Percentiles rank a stretch among this genome's conserved stretches.
Conservation (phyloP, 2,329 filamentous ascomycete species). For the Sclerotinia minor region DNA sequence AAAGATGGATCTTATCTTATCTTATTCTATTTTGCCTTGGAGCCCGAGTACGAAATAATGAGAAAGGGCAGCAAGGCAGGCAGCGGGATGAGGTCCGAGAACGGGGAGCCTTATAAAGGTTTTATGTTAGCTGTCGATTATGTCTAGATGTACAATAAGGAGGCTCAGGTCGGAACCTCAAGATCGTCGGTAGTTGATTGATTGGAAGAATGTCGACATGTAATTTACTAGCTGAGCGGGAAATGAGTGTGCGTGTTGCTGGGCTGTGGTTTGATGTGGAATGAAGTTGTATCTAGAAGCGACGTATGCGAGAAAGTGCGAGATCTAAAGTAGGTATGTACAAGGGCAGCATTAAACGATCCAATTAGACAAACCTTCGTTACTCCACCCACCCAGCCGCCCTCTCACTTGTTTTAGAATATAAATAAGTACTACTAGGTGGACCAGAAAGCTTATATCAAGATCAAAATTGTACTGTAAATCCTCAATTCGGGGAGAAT, state of each 20-base stretch:
- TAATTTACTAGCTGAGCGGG: no score
- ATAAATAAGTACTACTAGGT: no score
- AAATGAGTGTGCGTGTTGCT: background rate
- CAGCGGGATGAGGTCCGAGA: background rate
- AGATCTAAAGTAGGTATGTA: background rate
- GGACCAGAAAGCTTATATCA: background rate
- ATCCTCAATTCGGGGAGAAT: background rate
- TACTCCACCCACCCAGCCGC: no score
- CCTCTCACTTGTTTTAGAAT: background rate
- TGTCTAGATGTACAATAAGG: no score
- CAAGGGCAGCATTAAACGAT: background rate
- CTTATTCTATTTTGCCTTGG: background rate
- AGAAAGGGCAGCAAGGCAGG: no score
- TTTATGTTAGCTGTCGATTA: background rate
- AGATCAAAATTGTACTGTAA: no score
- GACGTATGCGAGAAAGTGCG: constrained; percentile 9
- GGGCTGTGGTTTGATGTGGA: constrained; percentile 4
- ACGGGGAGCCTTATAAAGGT: background rate
- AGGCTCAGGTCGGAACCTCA: background rate
- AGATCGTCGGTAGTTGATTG: background rate
- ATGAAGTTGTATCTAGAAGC: background rate
- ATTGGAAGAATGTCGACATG: background rate
- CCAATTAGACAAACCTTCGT: background rate
- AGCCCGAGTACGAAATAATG: background rate
- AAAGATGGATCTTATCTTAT: background rate